phyloP scores from a whole-genome alignment of 202 grass and related monocot genomes.

The Hordeum pubiflorum region DNA sequence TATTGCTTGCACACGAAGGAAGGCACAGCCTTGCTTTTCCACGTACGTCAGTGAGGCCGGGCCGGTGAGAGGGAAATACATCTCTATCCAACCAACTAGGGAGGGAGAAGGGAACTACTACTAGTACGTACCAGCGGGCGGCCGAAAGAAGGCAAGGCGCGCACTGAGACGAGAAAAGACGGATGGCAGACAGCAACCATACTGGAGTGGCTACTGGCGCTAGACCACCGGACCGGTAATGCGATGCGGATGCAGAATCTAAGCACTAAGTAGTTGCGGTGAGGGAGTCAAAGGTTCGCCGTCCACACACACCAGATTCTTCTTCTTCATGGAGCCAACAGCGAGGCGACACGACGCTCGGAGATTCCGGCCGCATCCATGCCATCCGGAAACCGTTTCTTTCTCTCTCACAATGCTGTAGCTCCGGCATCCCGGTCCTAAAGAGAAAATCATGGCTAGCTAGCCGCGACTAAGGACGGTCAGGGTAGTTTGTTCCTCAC shows the following conservation, averaged over 20 bases:
- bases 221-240: not conserved
- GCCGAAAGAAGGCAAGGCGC: not conserved
- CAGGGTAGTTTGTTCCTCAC: not conserved
- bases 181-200: not conserved
- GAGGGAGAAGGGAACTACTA: not conserved
- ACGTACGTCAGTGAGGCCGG: not conserved
- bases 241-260: slow-evolving; percentile 32
- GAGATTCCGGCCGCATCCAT: slow-evolving; percentile 1
- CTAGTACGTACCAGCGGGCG: too few species aligned
- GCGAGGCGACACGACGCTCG: slow-evolving; percentile 17
- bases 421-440: not conserved
- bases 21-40: slow-evolving; percentile 35
- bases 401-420: not conserved
- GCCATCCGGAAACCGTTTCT: not conserved
- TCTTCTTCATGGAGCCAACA: slow-evolving; percentile 5
- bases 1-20: slow-evolving; percentile 43
- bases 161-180: not conserved
- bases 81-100: slow-evolving; percentile 33
- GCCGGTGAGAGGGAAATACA: slow-evolving; percentile 27
- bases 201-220: too few species aligned
- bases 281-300: slow-evolving; percentile 20
- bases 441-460: not conserved
- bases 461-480: not conserved
- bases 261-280: not conserved
- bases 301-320: slow-evolving; percentile 25